Evolutionary conservation across 2,329 filamentous ascomycete genomes (phyloP), one percentile per base, ranked within the genome.

Genomic region (Emmonsiellopsis sp.): DNA sequence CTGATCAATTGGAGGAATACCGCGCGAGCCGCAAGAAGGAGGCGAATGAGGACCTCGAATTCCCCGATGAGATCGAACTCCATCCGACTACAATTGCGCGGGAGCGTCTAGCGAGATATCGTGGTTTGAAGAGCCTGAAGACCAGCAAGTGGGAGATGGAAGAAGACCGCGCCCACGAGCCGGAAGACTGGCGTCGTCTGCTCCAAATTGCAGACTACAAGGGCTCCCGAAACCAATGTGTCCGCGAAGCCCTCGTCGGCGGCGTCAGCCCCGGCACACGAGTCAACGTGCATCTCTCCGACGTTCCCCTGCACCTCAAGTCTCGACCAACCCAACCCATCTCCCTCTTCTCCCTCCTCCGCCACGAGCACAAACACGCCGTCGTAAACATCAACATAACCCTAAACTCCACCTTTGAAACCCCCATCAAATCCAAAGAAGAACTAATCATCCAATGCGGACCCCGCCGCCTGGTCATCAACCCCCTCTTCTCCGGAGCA

Each of bases 1-100:
- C 87, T 2, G 79, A 84, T 62, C 84, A 94, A 65, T 78, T 98
- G 41, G 87, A 84, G 53, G 86, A 86, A 44, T 98, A 90, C 71
- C 84, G 93, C 40, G 79, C 82, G 50, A 83, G 84, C 58, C 89
- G 90, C 64, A 83, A 84, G 50, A 83, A 84, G 26, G 92, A 96
- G 61, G 89, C 84, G 3, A 82, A 91, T 49, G 91, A 97, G 11
- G 93, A 98, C 69, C 81, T 87, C 52, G 92, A 97, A 68, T 98
- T 97, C 70, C 93, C 93, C 0, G 93, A 98, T 60, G 93, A 98
- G 70, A 93, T 98, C 54, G 94, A 98, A 70, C 76, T 98, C 51
- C 89, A 88, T 60, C 93, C 94, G 0, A 81, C 92, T 51, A 89
- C 94, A 3, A 78, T 89, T 44, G 93, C 93, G 0, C 78, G 89